Conservation (phyloP, 1,284 basidiomycete species). For the Polyporus tsugae region DNA sequence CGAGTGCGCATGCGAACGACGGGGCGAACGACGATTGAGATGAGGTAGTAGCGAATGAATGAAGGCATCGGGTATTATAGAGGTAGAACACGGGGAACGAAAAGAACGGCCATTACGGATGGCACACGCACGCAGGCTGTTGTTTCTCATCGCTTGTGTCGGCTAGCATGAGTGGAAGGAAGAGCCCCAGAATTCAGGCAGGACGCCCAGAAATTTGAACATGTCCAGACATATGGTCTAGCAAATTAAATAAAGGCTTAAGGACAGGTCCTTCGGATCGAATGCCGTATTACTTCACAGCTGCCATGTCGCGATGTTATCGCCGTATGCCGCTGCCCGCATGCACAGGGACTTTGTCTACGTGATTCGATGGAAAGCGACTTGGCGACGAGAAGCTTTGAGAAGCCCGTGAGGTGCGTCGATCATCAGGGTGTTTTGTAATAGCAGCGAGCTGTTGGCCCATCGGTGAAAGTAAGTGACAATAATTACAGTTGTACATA, state of each 20-base stretch:
- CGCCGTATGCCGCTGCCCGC: neutral
- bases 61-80: neutral
- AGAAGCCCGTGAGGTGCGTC: neutral
- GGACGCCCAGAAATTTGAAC: slow-evolving; percentile 1
- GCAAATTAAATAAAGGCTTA: neutral
- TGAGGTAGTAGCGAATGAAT: neutral
- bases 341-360: neutral
- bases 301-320: neutral
- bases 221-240: neutral
- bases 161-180: slow-evolving; percentile 7
- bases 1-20: neutral
- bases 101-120: neutral
- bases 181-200: slow-evolving; percentile 1
- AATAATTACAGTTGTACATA: neutral
- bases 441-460: neutral
- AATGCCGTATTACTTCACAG: slow-evolving; percentile 7
- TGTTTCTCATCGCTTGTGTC: slow-evolving; percentile 7
- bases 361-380: neutral
- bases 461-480: too few relatives aligned
- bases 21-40: neutral
- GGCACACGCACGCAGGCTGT: neutral
- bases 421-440: neutral
- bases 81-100: neutral
- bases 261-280: neutral
- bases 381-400: neutral